Evolutionary conservation across 140 eudicot species (phyloP), one percentile per base, ranked within the genome.

Genomic region (Oenanthe javanica): DNA sequence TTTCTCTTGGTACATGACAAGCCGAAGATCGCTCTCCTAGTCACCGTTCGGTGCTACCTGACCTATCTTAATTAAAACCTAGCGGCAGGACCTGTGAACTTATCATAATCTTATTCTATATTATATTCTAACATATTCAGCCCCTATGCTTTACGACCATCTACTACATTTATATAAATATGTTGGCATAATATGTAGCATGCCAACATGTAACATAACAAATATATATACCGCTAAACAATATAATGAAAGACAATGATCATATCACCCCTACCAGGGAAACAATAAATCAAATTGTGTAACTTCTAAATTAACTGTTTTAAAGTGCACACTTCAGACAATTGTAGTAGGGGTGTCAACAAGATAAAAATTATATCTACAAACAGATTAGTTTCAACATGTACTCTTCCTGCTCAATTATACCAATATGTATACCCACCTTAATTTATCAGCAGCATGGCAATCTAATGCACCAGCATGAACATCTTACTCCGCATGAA

Each of bases 401-500:
- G 23, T 64, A 46, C 36, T 77, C 82, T 75, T 73, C 54, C 78
- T 75, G 69, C 69, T 59, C 75, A 74, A 11, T 78, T 51, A 76
- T 75, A 81, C 76, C 80, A 47, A 47, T 69, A 49, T 70, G 84
- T 85, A 83, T 83, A 83, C 86, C 87, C 88, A 40, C 80, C 82
- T 14, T 76, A 76, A 69, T 49, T 63, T 76, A 67, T 76, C 89
- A 87, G 79, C 86, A 80, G 72, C 82, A 87, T 76, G 83, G 88
- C 78, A 87, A 86, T 66, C 73, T 86, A 61, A 79, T 85, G 83
- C 91, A 88, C 82, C 86, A 67, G 80, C 89, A 89, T 9, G 93
- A 84, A 82, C 92, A 86, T 3, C 23, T 84, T 49, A 85, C 87
- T 82, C 79, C 81, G 80, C 88, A 89, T 9, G 88, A 88, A 83